Evolutionary conservation across 257 asterid genomes (phyloP).

Genomic region (Solanum sitiens): DNA sequence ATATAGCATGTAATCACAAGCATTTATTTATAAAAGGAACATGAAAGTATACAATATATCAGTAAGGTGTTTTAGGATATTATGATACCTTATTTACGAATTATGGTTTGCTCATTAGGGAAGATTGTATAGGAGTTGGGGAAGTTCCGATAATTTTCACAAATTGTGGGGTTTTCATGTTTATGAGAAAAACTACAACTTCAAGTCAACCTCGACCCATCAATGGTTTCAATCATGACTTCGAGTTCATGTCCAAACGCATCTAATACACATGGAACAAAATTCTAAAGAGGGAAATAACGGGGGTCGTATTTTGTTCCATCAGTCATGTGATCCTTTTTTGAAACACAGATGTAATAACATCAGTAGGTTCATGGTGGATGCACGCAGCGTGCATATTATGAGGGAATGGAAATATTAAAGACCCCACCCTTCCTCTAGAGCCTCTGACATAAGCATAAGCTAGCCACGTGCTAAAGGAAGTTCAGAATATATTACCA

Average conservation of each 20-base stretch:
- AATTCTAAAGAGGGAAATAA: background rate
- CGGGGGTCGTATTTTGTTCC: background rate
- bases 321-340: background rate
- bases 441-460: background rate
- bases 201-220: background rate
- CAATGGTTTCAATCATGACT: background rate
- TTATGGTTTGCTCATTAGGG: background rate
- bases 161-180: background rate
- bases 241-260: background rate
- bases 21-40: background rate
- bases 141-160: background rate
- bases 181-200: background rate
- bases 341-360: background rate
- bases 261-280: background rate
- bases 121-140: background rate
- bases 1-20: background rate
- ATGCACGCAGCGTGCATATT: background rate
- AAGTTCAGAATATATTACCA: background rate
- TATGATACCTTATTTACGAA: background rate
- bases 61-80: background rate
- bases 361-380: background rate
- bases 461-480: background rate
- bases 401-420: background rate
- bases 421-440: background rate
- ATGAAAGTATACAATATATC: background rate